These are phyloP conservation scores for Phytophthora pini DNA, from an alignment of 352 stramenopile species.

Conservation along the genomic window DNA sequence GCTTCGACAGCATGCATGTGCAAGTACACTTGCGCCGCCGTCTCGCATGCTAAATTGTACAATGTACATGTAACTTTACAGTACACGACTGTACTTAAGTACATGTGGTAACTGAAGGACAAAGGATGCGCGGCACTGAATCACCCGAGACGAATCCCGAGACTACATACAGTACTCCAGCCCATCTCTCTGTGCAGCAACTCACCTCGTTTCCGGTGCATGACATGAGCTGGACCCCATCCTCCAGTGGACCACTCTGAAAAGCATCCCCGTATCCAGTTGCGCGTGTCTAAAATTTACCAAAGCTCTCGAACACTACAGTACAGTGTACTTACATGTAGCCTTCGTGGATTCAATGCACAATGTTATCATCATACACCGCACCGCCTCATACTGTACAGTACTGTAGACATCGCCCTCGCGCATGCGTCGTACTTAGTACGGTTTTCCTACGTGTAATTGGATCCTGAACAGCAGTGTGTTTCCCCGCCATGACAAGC, in stretches of 20 bases:
- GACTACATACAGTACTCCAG: no score
- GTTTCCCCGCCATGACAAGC: constrained; percentile 17
- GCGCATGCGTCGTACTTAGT: no score
- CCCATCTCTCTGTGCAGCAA: constrained; percentile 1
- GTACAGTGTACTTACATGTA: no score
- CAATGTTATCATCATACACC: no score
- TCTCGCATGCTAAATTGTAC: constrained; percentile 9
- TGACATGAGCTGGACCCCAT: constrained; percentile 6
- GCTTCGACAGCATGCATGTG: neutral
- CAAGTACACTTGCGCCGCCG: constrained; percentile 3
- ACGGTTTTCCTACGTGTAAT: neutral
- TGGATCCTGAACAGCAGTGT: constrained; percentile 13
- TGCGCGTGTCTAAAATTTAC: constrained; percentile 21
- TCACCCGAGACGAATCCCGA: constrained; percentile 3
- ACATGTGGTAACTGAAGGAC: constrained; percentile 10
- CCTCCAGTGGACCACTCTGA: neutral
- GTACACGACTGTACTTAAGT: no score
- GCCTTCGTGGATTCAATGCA: no score
- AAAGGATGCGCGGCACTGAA: constrained; percentile 28
- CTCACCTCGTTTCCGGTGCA: constrained; percentile 20
- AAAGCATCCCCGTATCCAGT: constrained; percentile 36
- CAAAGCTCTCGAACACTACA: neutral
- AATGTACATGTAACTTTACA: no score
- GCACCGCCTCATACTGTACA: no score
- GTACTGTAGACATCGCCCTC: no score